Evolutionary conservation across 495 filamentous ascomycete species (phyloP).

Genomic region (Hypoxylon trugodes): DNA sequence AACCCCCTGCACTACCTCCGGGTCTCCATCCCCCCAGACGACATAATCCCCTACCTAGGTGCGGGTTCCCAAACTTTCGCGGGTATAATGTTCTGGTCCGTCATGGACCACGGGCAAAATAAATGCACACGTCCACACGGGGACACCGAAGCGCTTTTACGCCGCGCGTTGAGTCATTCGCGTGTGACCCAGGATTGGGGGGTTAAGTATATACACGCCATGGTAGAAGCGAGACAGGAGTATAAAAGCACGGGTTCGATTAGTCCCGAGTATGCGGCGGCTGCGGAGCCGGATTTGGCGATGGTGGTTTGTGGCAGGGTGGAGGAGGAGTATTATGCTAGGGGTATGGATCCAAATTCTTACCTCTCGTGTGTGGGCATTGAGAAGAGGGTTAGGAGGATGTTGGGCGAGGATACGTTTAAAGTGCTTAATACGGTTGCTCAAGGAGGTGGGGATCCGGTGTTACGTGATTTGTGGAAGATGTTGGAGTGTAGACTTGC

Average conservation of each 20-base stretch:
- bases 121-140: conserved; percentile 6
- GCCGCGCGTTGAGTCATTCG: conserved; percentile 4
- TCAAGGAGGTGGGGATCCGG: conserved; percentile 4
- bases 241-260: conserved; percentile 14
- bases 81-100: conserved; percentile 20
- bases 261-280: conserved; percentile 1
- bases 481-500: conserved; percentile 15
- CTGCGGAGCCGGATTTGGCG: conserved; percentile 5
- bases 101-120: conserved; percentile 13
- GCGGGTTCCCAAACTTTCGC: conserved; percentile 13
- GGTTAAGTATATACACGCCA: conserved; percentile 11
- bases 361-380: conserved; percentile 8
- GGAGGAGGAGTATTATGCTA: neutral
- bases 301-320: conserved; percentile 1
- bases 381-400: conserved; percentile 7
- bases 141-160: neutral
- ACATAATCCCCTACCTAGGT: conserved; percentile 24
- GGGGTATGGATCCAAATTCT: conserved; percentile 9
- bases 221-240: conserved; percentile 27
- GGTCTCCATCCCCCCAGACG: conserved; percentile 17
- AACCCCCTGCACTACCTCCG: conserved; percentile 21
- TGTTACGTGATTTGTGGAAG: neutral
- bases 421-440: conserved; percentile 1
- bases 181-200: conserved; percentile 12
- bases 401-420: conserved; percentile 12